These are phyloP conservation scores for Abortiporus biennis DNA, from an alignment of 1,284 basidiomycete species.

Conservation along the genomic window DNA sequence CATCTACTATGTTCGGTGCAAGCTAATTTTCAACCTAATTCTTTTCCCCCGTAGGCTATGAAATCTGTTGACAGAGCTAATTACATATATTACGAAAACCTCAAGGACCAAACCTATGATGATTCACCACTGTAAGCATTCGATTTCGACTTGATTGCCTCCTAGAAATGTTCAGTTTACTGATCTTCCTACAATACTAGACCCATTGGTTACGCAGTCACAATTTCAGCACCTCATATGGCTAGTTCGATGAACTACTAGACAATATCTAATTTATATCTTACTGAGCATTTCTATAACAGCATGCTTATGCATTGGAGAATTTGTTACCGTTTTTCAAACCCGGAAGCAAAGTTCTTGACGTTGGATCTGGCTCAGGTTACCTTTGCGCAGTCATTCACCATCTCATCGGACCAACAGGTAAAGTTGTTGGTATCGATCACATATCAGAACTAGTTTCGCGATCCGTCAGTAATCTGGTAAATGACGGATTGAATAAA, in stretches of 20 bases:
- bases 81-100: conserved; percentile 55
- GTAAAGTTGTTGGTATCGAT: conserved; percentile 86
- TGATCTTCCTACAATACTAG: conserved; percentile 32
- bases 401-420: conserved; percentile 48
- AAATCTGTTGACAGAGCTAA: conserved; percentile 64
- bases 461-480: conserved; percentile 66
- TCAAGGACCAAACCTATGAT: conserved; percentile 53
- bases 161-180: not conserved
- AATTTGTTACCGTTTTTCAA: conserved; percentile 65
- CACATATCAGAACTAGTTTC: conserved; percentile 80
- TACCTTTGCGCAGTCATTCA: conserved; percentile 77
- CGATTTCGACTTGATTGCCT: too few species aligned
- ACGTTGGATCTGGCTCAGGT: conserved; percentile 78
- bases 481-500: conserved; percentile 55
- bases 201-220: conserved; percentile 74
- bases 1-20: not conserved
- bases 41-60: too few species aligned
- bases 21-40: not conserved
- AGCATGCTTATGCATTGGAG: conserved; percentile 83
- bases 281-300: not conserved
- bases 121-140: conserved; percentile 71
- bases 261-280: not conserved
- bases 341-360: conserved; percentile 71
- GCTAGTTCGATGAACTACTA: conserved; percentile 29
- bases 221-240: conserved; percentile 92